phyloP scores from a whole-genome alignment of 2,329 filamentous ascomycete species.

The Hypoxylon sp. region DNA sequence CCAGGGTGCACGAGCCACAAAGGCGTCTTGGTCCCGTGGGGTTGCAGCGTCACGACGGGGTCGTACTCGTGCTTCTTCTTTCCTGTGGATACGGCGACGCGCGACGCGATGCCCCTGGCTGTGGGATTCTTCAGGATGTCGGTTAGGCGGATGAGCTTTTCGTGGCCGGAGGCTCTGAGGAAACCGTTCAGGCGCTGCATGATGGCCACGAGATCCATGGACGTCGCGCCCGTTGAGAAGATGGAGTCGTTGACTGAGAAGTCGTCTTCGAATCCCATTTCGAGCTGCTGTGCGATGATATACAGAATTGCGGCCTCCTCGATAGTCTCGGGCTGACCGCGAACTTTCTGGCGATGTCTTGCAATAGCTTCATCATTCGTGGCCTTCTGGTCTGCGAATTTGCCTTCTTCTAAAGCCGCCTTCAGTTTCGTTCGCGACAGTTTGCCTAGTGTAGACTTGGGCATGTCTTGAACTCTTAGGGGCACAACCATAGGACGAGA shows the following conservation, averaged over 20 bases:
- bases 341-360: conserved; percentile 17
- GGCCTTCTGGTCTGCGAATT: conserved; percentile 21
- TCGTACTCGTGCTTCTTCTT: conserved; percentile 27
- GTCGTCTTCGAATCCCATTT: conserved; percentile 18
- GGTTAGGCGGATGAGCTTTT: conserved; percentile 16
- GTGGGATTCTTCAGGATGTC: conserved; percentile 22
- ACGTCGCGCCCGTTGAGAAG: conserved; percentile 20
- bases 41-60: conserved; percentile 50
- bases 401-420: conserved; percentile 15
- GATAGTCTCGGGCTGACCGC: conserved; percentile 16
- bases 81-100: conserved; percentile 9
- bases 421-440: conserved; percentile 22
- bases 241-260: conserved; percentile 27
- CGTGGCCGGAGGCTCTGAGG: conserved; percentile 10
- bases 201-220: conserved; percentile 23
- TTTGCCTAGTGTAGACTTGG: conserved; percentile 28
- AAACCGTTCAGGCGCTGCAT: conserved; percentile 22
- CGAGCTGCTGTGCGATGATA: conserved; percentile 16
- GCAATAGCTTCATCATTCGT: conserved; percentile 16
- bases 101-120: conserved; percentile 11
- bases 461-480: conserved; percentile 5
- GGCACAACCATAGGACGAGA: conserved; percentile 19
- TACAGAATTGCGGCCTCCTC: conserved; percentile 20
- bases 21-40: conserved; percentile 52
- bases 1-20: conserved; percentile 59